These are phyloP conservation scores for Sphaerosporella brunnea DNA, from an alignment of 495 filamentous ascomycete species.

Conservation along the genomic window DNA sequence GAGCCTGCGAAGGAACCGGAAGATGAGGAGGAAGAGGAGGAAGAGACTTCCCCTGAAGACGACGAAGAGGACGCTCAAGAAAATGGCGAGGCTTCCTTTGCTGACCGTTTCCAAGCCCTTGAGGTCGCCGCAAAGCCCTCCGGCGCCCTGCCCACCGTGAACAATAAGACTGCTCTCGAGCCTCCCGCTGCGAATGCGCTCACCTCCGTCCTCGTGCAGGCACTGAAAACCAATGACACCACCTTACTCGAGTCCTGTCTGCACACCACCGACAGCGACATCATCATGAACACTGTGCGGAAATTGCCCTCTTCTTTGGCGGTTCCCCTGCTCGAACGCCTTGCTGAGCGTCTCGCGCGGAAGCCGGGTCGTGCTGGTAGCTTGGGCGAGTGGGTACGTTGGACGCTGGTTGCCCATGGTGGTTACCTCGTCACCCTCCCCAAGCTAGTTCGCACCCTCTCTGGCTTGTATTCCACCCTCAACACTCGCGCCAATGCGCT, in stretches of 20 bases:
- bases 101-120: constrained; percentile 59
- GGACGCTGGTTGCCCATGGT: constrained; percentile 86
- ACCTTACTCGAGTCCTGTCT: constrained; percentile 83
- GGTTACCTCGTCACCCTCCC: constrained; percentile 73
- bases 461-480: constrained; percentile 62
- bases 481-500: constrained; percentile 68
- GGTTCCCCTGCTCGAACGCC: constrained; percentile 53
- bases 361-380: constrained; percentile 74
- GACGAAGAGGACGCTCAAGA: constrained; percentile 34
- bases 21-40: constrained; percentile 29
- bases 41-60: constrained; percentile 8
- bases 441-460: constrained; percentile 55
- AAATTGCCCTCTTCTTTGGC: constrained; percentile 73
- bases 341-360: constrained; percentile 73
- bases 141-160: constrained; percentile 31
- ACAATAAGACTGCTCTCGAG: constrained; percentile 27
- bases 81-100: constrained; percentile 59
- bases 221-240: constrained; percentile 76
- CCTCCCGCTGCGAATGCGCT: constrained; percentile 64
- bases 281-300: constrained; percentile 73
- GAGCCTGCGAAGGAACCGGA: constrained; percentile 31
- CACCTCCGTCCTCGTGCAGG: constrained; percentile 75
- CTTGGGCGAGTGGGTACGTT: constrained; percentile 92
- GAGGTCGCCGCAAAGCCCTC: constrained; percentile 48
- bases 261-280: constrained; percentile 50